phyloP scores from a whole-genome alignment of 176 grass and related monocot species.

The Oryza meyeriana region DNA sequence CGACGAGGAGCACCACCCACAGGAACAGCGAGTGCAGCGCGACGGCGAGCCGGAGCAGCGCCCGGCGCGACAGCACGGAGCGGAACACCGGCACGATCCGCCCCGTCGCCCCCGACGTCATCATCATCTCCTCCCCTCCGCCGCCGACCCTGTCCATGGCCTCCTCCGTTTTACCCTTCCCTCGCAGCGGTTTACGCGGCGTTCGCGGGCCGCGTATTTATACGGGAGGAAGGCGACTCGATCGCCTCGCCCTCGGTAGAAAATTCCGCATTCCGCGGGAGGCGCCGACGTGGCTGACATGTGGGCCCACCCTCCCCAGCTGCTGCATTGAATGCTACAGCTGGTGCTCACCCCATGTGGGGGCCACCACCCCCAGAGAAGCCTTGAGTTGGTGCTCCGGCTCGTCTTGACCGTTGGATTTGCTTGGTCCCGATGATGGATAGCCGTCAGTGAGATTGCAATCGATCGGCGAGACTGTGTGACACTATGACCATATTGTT shows the following conservation, averaged over 20 bases:
- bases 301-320: background rate
- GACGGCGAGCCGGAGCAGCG: constrained; percentile 65
- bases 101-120: constrained; percentile 88
- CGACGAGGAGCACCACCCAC: constrained; percentile 69
- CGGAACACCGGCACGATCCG: constrained; percentile 86
- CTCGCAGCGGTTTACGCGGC: constrained; percentile 11
- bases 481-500: too few species aligned
- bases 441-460: too few species aligned
- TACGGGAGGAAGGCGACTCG: constrained; percentile 10
- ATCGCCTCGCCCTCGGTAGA: too few species aligned
- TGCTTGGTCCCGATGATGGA: too few species aligned
- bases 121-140: constrained; percentile 45
- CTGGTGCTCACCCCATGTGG: background rate
- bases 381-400: too few species aligned
- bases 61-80: constrained; percentile 58
- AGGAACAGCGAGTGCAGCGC: constrained; percentile 69
- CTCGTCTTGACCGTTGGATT: too few species aligned
- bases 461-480: too few species aligned
- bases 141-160: background rate
- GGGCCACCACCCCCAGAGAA: too few species aligned
- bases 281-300: background rate
- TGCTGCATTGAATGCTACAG: background rate
- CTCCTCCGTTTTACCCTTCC: constrained; percentile 2
- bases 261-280: too few species aligned
- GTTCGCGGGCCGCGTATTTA: constrained; percentile 16